phyloP scores from a whole-genome alignment of 345 rosid genomes.

The Nasturtium officinale region DNA sequence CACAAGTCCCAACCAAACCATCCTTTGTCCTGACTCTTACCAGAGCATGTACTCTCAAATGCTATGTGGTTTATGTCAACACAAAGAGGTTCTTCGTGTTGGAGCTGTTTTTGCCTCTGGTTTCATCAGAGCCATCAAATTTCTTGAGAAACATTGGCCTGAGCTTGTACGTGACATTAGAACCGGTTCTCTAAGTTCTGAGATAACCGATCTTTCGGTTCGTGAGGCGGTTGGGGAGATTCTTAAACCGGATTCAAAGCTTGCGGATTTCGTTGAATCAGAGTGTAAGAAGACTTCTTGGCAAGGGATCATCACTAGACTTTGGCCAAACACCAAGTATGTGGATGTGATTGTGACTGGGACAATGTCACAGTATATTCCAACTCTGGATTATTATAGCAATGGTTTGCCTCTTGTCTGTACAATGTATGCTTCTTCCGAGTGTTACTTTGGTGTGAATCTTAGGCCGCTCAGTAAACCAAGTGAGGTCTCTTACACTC shows the following conservation, averaged over 20 bases:
- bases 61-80: conserved; percentile 75
- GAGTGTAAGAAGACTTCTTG: conserved; percentile 64
- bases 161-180: conserved; percentile 53
- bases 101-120: conserved; percentile 89
- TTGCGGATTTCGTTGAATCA: conserved; percentile 57
- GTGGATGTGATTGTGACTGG: conserved; percentile 99
- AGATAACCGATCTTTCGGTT: conserved; percentile 58
- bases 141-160: conserved; percentile 74
- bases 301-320: conserved; percentile 73
- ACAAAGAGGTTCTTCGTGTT: conserved; percentile 68
- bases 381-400: conserved; percentile 89
- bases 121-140: conserved; percentile 73
- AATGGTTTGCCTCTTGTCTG: conserved; percentile 87
- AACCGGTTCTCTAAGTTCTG: conserved; percentile 54
- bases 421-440: conserved; percentile 97
- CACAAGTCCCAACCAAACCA: conserved; percentile 81
- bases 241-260: conserved; percentile 65
- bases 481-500: conserved; percentile 85
- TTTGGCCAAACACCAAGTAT: conserved; percentile 83
- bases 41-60: conserved; percentile 82
- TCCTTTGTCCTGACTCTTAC: conserved; percentile 75
- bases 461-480: conserved; percentile 83
- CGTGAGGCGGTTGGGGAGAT: conserved; percentile 61
- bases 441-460: conserved; percentile 93
- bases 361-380: conserved; percentile 97